Conservation (phyloP, 2,329 filamentous ascomycete genomes). For the Cryphonectria carpinicola region DNA sequence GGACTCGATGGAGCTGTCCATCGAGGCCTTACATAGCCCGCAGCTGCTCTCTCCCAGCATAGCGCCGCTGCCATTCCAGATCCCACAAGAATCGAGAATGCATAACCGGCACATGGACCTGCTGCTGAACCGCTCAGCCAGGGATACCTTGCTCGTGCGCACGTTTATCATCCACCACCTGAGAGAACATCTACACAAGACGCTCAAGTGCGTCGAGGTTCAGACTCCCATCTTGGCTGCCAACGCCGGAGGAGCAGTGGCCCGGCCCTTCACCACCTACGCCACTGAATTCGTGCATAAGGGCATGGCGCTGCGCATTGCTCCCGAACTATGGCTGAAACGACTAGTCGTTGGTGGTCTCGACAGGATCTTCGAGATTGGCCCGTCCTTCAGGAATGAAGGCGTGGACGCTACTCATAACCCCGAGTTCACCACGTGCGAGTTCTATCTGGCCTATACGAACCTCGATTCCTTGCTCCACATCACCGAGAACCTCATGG, state of each 20-base stretch:
- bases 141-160: slow-evolving; percentile 74
- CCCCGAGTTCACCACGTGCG: slow-evolving; percentile 95
- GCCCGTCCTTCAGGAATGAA: slow-evolving; percentile 91
- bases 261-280: slow-evolving; percentile 81
- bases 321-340: slow-evolving; percentile 95
- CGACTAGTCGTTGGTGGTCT: slow-evolving; percentile 87
- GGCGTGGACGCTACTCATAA: slow-evolving; percentile 91
- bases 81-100: slow-evolving; percentile 74
- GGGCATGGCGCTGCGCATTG: slow-evolving; percentile 79
- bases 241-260: slow-evolving; percentile 83
- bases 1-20: slow-evolving; percentile 72
- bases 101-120: slow-evolving; percentile 85
- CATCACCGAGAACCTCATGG: slow-evolving; percentile 74
- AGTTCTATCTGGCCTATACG: slow-evolving; percentile 90
- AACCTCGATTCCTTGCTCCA: slow-evolving; percentile 75
- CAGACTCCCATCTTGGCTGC: slow-evolving; percentile 86
- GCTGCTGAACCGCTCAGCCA: slow-evolving; percentile 70
- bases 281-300: slow-evolving; percentile 76
- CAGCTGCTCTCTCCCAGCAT: slow-evolving; percentile 76
- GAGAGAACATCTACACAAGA: slow-evolving; percentile 63
- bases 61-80: slow-evolving; percentile 73
- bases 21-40: slow-evolving; percentile 71
- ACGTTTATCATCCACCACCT: slow-evolving; percentile 73
- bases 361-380: slow-evolving; percentile 90
- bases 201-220: slow-evolving; percentile 60